These are phyloP conservation scores for Boletellus sp. DNA, from an alignment of 768 basidiomycete genomes.

Conservation along the genomic window DNA sequence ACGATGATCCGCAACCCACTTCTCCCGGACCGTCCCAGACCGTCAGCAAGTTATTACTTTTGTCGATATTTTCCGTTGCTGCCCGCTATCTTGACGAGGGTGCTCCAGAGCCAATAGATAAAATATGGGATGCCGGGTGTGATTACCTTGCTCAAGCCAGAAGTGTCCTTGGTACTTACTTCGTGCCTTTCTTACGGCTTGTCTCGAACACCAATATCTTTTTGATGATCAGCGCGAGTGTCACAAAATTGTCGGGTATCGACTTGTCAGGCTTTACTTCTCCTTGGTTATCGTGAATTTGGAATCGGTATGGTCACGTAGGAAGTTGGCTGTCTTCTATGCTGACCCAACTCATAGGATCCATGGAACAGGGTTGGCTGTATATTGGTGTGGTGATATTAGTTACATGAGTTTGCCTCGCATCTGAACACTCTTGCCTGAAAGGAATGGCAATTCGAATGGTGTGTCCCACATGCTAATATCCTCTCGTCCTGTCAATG, in stretches of 20 bases:
- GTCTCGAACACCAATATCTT: background rate
- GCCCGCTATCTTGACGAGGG: conserved; percentile 62
- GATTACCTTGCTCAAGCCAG: conserved; percentile 62
- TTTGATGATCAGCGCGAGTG: conserved; percentile 45
- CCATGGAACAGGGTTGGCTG: conserved; percentile 85
- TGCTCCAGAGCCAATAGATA: conserved; percentile 45
- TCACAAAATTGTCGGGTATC: conserved; percentile 68
- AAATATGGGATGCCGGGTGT: conserved; percentile 69
- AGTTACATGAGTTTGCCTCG: background rate
- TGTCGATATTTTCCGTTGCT: conserved; percentile 80
- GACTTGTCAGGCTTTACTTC: conserved; percentile 75
- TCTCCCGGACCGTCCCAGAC: conserved; percentile 54
- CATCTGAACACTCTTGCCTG: conserved; percentile 1
- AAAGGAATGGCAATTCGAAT: conserved; percentile 72
- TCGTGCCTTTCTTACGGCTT: background rate
- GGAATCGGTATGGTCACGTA: conserved; percentile 58
- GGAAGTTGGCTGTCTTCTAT: background rate
- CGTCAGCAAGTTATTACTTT: conserved; percentile 63
- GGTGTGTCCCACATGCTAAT: conserved; percentile 36
- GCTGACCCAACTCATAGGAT: conserved; percentile 32
- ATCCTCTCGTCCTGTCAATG: background rate
- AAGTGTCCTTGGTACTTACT: conserved; percentile 53
- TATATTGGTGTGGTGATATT: conserved; percentile 53
- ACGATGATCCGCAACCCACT: conserved; percentile 9
- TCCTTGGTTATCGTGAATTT: conserved; percentile 80